Conservation (phyloP, 2,329 filamentous ascomycete genomes). For the Penicillium brevicompactum region DNA sequence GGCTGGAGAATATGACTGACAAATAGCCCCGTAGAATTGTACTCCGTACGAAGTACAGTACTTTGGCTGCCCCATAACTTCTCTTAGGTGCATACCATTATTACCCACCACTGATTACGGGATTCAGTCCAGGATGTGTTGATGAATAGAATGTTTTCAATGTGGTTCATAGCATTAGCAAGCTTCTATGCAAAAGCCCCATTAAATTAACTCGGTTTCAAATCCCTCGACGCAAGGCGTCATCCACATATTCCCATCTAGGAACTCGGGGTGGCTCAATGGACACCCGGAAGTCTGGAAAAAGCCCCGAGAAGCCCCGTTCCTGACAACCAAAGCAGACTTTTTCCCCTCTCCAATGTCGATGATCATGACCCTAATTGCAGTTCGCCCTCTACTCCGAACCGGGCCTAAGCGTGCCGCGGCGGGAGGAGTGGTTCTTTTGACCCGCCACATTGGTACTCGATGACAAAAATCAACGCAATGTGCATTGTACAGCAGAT, state of each 20-base stretch:
- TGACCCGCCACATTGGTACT: constrained; percentile 12
- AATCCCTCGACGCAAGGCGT: neutral
- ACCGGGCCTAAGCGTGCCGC: constrained; percentile 2
- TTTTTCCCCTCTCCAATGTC: neutral
- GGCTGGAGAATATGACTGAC: constrained; percentile 12
- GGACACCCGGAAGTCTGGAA: neutral
- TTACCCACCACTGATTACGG: constrained; percentile 3
- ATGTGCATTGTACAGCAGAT: constrained; percentile 4
- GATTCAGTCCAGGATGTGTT: neutral
- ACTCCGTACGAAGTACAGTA: neutral
- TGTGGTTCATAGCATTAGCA: neutral
- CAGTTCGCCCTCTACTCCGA: neutral
- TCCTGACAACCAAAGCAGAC: neutral
- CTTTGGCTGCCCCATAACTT: neutral
- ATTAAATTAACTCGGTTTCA: neutral
- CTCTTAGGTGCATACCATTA: constrained; percentile 5
- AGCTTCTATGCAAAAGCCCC: neutral
- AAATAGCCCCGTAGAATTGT: constrained; percentile 4
- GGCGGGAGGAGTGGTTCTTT: neutral
- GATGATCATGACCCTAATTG: constrained; percentile 1
- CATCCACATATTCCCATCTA: neutral
- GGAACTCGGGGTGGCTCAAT: neutral
- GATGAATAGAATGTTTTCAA: neutral
- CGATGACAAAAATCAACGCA: neutral
- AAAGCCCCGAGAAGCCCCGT: neutral